A percentile compares a stretch with the other conserved stretches of the same genome.
Conservation (phyloP, 139 green algal species). For the Chlorella ohadii region DNA sequence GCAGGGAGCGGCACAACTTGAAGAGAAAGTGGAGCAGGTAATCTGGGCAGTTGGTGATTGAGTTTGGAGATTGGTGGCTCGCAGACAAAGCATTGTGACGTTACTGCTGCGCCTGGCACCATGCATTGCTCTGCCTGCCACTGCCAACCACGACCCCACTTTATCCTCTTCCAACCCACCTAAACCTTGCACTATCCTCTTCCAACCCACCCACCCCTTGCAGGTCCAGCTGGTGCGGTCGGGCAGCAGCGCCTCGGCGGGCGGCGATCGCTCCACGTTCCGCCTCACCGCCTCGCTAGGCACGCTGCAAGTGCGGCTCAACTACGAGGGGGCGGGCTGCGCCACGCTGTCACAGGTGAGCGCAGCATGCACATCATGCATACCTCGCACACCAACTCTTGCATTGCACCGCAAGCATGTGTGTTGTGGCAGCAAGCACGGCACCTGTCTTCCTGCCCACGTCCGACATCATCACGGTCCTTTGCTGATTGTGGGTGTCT, state of each 20-base stretch:
- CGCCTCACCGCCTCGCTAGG: constrained; percentile 49
- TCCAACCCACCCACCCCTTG: background rate
- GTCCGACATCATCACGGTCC: too few species aligned
- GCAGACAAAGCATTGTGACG: too few species aligned
- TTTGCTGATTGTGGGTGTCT: too few species aligned
- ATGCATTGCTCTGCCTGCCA: too few species aligned
- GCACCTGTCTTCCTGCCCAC: too few species aligned
- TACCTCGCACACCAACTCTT: too few species aligned
- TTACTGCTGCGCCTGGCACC: too few species aligned
- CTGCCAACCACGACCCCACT: too few species aligned
- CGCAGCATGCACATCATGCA: too few species aligned
- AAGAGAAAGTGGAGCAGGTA: constrained; percentile 47
- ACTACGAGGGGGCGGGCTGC: constrained; percentile 63
- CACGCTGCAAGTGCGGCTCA: constrained; percentile 64
- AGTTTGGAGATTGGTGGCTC: background rate
- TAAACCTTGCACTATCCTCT: background rate
- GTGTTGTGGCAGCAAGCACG: too few species aligned
- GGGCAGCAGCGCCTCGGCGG: background rate
- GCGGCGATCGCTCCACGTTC: constrained; percentile 42
- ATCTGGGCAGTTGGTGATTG: background rate
- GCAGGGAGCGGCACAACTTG: constrained; percentile 4
- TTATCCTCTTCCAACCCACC: too few species aligned
- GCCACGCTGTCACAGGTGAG: constrained; percentile 52
- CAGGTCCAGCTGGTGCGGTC: constrained; percentile 12
- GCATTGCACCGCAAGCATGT: too few species aligned